Evolutionary conservation across 805 yeast species (phyloP).

Genomic region (Monosporozyma yasuniensis): DNA sequence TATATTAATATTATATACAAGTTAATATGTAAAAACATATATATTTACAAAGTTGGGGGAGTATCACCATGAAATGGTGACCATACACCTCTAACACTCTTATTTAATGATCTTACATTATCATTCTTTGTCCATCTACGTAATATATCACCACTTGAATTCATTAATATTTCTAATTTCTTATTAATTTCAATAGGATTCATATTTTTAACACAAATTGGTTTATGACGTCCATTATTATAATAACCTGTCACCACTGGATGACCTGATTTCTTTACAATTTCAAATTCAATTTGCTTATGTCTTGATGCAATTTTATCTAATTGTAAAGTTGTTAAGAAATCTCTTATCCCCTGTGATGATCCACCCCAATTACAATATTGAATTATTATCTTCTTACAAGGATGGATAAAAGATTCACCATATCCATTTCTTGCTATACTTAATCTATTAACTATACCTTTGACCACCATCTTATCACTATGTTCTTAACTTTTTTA

Average conservation of each 20-base stretch:
- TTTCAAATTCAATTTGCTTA: slow-evolving; percentile 63
- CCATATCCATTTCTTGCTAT: slow-evolving; percentile 69
- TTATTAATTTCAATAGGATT: slow-evolving; percentile 50
- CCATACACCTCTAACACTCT: slow-evolving; percentile 93
- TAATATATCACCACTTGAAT: slow-evolving; percentile 57
- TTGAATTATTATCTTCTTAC: slow-evolving; percentile 64
- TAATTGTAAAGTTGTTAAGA: slow-evolving; percentile 44
- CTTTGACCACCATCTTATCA: slow-evolving; percentile 37
- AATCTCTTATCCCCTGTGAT: slow-evolving; percentile 72
- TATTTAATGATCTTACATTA: slow-evolving; percentile 72
- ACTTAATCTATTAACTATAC: slow-evolving; percentile 44
- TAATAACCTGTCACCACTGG: slow-evolving; percentile 48
- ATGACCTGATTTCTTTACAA: slow-evolving; percentile 68
- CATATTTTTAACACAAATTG: slow-evolving; percentile 71
- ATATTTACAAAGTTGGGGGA: not conserved
- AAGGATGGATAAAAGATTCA: slow-evolving; percentile 55
- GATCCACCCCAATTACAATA: slow-evolving; percentile 97
- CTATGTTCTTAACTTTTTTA: not conserved
- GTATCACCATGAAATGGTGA: slow-evolving; percentile 69
- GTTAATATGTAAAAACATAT: not conserved
- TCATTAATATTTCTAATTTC: slow-evolving; percentile 54
- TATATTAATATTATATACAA: slow-evolving; percentile 18
- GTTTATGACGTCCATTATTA: slow-evolving; percentile 38
- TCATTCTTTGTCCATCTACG: slow-evolving; percentile 54
- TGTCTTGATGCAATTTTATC: slow-evolving; percentile 48